A percentile compares a stretch with the other conserved stretches of the same genome.
These are phyloP conservation scores for Picochlorum costavermella DNA, from an alignment of 139 green algal species.

Conservation along the genomic window DNA sequence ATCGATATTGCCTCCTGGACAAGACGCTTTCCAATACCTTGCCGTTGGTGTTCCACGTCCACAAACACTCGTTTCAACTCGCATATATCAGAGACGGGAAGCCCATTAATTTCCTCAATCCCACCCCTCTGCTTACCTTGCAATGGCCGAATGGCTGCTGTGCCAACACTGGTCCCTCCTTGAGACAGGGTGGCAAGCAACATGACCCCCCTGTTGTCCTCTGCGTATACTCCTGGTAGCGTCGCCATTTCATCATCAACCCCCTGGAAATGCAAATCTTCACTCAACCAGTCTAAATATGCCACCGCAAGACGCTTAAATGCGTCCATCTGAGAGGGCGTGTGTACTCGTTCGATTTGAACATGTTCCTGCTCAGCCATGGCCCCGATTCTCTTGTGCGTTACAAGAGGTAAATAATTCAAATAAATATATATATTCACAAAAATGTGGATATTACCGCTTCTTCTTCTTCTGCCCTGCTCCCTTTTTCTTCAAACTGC, in stretches of 20 bases:
- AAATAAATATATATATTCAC: too few relatives aligned
- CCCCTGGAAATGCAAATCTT: slow-evolving; percentile 26
- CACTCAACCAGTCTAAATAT: slow-evolving; percentile 30
- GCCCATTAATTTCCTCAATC: slow-evolving; percentile 3
- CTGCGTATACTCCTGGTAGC: slow-evolving; percentile 22
- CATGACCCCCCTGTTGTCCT: slow-evolving; percentile 15
- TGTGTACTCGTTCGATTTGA: neutral
- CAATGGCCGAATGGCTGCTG: slow-evolving; percentile 22
- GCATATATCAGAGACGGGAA: slow-evolving; percentile 11
- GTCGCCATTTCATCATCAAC: slow-evolving; percentile 19
- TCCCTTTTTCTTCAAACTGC: too few relatives aligned
- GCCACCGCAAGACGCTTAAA: slow-evolving; percentile 5
- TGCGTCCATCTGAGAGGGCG: slow-evolving; percentile 10
- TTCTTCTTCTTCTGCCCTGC: too few relatives aligned
- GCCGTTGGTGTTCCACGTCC: slow-evolving; percentile 15
- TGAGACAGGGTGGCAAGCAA: slow-evolving; percentile 15
- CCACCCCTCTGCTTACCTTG: slow-evolving; percentile 5
- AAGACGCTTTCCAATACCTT: slow-evolving; percentile 13
- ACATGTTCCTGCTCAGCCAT: too few relatives aligned
- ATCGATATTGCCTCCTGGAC: neutral
- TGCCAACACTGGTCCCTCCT: neutral
- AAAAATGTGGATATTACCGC: too few relatives aligned
- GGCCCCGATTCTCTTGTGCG: too few relatives aligned
- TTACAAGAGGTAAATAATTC: too few relatives aligned
- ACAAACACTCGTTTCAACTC: slow-evolving; percentile 35